Conservation (phyloP, 2,329 filamentous ascomycete genomes). For the Trichoderma guizhouense region DNA sequence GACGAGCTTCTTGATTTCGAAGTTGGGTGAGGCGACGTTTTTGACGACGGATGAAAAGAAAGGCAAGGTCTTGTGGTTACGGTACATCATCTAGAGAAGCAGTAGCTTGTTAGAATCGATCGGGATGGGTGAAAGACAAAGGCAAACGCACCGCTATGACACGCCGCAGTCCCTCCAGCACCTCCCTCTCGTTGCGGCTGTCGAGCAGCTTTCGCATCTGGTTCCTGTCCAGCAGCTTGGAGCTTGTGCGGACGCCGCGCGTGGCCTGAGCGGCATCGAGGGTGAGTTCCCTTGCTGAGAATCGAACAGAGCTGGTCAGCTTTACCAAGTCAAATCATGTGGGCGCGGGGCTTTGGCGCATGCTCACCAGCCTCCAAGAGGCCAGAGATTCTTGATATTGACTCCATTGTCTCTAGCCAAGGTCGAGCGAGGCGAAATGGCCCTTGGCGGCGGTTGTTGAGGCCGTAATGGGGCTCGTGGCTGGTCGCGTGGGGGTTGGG, state of each 20-base stretch:
- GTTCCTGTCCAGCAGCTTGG: conserved; percentile 66
- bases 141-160: conserved; percentile 72
- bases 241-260: conserved; percentile 59
- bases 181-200: conserved; percentile 87
- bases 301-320: neutral
- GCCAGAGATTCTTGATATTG: conserved; percentile 87
- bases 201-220: conserved; percentile 95
- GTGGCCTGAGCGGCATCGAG: conserved; percentile 94
- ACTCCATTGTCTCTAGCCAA: conserved; percentile 68
- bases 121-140: neutral
- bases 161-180: conserved; percentile 84
- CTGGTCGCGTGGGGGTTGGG: conserved; percentile 1
- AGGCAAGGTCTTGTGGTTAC: conserved; percentile 77
- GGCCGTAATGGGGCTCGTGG: conserved; percentile 7
- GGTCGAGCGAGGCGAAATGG: conserved; percentile 17
- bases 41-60: conserved; percentile 99
- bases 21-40: conserved; percentile 89
- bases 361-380: conserved; percentile 84
- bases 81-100: conserved; percentile 80
- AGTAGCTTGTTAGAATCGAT: neutral
- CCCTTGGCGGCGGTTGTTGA: conserved; percentile 6
- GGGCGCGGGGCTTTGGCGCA: conserved; percentile 20
- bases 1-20: conserved; percentile 96
- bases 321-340: neutral
- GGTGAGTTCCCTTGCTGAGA: conserved; percentile 86